Base-by-base conservation (phyloP, 2,329 filamentous ascomycete genomes). In the Penicillium sp. region DNA sequence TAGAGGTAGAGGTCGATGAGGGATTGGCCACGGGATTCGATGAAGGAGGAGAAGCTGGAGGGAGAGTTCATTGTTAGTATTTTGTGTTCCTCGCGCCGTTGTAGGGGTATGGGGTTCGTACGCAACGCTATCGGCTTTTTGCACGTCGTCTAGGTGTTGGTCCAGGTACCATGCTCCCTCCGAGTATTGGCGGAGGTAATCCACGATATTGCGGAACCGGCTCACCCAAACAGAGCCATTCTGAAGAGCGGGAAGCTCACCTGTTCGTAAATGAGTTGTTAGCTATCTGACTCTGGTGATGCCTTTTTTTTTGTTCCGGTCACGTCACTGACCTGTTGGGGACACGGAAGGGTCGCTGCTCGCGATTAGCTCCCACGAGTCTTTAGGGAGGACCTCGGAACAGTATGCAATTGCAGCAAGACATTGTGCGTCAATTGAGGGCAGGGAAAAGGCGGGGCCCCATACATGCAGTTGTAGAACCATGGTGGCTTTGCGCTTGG, bases 371-470 rank as follows among this genome's bases (percentile, higher is more conserved):
- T 83, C 80, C 89, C 89, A 96, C 65, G 83, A 76, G 47, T 79
- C 72, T 55, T 75, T 72, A 36, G 84, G 82, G 25, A 90, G 78
- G 57, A 82, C 82, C 66, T 85, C 79, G 59, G 85, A 83, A 56
- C 96, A 81, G 72, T 92, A 92, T 52, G 90, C 86, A 64, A 96
- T 86, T 43, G 88, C 82, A 29, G 92, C 92, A 59, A 96, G 84
- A 71, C 92, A 97, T 79, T 96, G 90, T 45, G 93, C 82, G 69
- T 97, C 92, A 68, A 97, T 89, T 43, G 94, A 97, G 15, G 93
- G 88, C 44, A 97, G 84, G 40, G 87, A 87, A 73, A 96, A 96
- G 40, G 90, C 92, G 53, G 91, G 87, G 49, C 92, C 92, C 88
- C 92, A 96, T 69, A 96, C 84, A 76, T 96, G 89, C 59, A 99